Conservation (phyloP, 1,139 yeast genomes). For the Saccharomyces hybrid region DNA sequence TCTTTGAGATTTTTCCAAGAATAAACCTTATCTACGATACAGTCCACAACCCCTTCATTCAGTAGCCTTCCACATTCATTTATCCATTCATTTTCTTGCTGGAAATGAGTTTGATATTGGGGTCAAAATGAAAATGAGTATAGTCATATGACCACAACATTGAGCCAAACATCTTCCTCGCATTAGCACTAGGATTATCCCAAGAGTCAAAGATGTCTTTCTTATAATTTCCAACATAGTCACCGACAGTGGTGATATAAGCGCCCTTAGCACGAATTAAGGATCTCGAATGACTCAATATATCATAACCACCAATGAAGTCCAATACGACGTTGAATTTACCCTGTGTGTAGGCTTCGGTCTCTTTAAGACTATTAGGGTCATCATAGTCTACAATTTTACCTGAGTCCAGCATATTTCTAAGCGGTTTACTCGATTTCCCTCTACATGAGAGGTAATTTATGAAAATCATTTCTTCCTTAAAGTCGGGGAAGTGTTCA, state of each 20-base stretch:
- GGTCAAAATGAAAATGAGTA: conserved; percentile 31
- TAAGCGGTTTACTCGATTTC: conserved; percentile 25
- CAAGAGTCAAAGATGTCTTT: conserved; percentile 33
- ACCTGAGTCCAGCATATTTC: conserved; percentile 21
- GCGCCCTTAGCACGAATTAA: conserved; percentile 38
- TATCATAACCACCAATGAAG: conserved; percentile 41
- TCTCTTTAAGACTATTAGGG: conserved; percentile 21
- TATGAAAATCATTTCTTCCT: conserved; percentile 25
- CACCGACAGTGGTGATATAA: conserved; percentile 53
- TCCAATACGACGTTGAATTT: conserved; percentile 41
- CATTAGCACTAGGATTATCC: conserved; percentile 35
- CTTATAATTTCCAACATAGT: conserved; percentile 35
- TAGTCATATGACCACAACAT: conserved; percentile 33
- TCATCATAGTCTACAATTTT: conserved; percentile 26
- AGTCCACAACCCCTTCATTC: conserved; percentile 36
- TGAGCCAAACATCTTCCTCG: conserved; percentile 34
- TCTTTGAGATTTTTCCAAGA: conserved; percentile 44
- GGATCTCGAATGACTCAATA: conserved; percentile 28
- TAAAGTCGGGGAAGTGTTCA: conserved; percentile 21
- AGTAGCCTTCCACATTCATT: conserved; percentile 37
- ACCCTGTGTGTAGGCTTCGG: conserved; percentile 29
- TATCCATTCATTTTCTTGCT: conserved; percentile 31
- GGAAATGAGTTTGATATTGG: conserved; percentile 22
- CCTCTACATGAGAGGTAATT: conserved; percentile 27
- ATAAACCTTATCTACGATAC: conserved; percentile 47